Evolutionary conservation across 2,329 filamentous ascomycete genomes (phyloP).

Genomic region (Nigrograna mackinnonii): DNA sequence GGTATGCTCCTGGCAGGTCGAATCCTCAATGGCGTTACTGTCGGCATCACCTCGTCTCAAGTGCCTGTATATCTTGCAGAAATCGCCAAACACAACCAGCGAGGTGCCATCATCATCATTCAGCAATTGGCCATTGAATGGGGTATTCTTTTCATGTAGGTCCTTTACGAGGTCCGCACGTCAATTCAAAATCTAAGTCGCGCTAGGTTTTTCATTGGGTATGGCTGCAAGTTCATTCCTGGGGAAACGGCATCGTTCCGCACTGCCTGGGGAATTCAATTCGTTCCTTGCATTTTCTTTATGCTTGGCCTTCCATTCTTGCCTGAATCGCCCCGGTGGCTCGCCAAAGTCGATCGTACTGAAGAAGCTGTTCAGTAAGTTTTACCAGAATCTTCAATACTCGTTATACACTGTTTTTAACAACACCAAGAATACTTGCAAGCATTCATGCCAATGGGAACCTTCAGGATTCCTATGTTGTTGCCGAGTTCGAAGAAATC

Average conservation of each 20-base stretch:
- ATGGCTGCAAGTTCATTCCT: constrained; percentile 48
- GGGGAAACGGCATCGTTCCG: constrained; percentile 46
- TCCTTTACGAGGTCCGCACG: background rate
- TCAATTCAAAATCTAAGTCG: background rate
- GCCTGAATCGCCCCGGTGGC: constrained; percentile 52
- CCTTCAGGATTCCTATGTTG: constrained; percentile 49
- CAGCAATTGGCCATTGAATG: constrained; percentile 49
- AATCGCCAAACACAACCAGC: constrained; percentile 46
- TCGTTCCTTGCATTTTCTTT: constrained; percentile 49
- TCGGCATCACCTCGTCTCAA: constrained; percentile 50
- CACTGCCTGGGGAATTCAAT: constrained; percentile 52
- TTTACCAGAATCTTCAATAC: background rate
- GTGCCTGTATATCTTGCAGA: constrained; percentile 52
- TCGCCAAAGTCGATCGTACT: constrained; percentile 50
- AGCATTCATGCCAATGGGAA: constrained; percentile 51
- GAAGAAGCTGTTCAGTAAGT: constrained; percentile 52
- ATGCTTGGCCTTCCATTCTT: constrained; percentile 51
- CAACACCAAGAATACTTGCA: constrained; percentile 35
- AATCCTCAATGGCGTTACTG: constrained; percentile 49
- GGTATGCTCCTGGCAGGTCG: constrained; percentile 50
- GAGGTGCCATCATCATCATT: constrained; percentile 48
- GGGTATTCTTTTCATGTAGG: constrained; percentile 41
- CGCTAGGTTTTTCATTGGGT: constrained; percentile 50
- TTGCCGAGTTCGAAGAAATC: constrained; percentile 55
- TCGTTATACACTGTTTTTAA: background rate